phyloP scores from a whole-genome alignment of 805 yeast genomes.

The Wickerhamomyces kurtzmanii region DNA sequence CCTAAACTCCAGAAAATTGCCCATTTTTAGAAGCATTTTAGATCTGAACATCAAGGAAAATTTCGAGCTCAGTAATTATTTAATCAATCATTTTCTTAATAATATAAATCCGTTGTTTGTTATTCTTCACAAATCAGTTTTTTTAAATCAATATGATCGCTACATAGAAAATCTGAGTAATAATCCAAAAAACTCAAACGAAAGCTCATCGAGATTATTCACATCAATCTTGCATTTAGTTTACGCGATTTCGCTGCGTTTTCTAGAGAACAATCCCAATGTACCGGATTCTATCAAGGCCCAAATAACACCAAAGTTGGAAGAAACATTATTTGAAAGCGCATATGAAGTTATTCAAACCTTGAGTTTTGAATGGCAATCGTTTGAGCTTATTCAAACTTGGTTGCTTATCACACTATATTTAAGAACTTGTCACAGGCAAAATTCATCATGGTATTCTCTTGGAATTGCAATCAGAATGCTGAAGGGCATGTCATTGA shows the following conservation, averaged over 20 bases:
- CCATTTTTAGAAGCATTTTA: constrained; percentile 13
- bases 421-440: constrained; percentile 32
- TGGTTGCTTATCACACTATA: constrained; percentile 37
- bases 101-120: constrained; percentile 45
- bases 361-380: constrained; percentile 40
- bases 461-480: constrained; percentile 31
- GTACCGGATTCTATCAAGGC: constrained; percentile 8
- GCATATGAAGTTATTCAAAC: constrained; percentile 26
- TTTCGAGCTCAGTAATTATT: constrained; percentile 19
- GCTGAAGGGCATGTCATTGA: constrained; percentile 34
- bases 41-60: constrained; percentile 13
- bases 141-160: constrained; percentile 35
- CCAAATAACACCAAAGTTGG: constrained; percentile 18
- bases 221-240: constrained; percentile 40
- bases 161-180: constrained; percentile 14
- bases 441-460: constrained; percentile 30
- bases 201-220: constrained; percentile 32
- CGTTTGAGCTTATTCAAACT: constrained; percentile 38
- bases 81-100: constrained; percentile 30
- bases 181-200: constrained; percentile 17
- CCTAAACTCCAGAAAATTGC: constrained; percentile 23
- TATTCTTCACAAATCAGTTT: constrained; percentile 42
- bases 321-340: constrained; percentile 31
- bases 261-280: constrained; percentile 26
- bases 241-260: constrained; percentile 40